Base-by-base conservation (phyloP, 2,329 filamentous ascomycete species). In the Samsoniella hepiali region DNA sequence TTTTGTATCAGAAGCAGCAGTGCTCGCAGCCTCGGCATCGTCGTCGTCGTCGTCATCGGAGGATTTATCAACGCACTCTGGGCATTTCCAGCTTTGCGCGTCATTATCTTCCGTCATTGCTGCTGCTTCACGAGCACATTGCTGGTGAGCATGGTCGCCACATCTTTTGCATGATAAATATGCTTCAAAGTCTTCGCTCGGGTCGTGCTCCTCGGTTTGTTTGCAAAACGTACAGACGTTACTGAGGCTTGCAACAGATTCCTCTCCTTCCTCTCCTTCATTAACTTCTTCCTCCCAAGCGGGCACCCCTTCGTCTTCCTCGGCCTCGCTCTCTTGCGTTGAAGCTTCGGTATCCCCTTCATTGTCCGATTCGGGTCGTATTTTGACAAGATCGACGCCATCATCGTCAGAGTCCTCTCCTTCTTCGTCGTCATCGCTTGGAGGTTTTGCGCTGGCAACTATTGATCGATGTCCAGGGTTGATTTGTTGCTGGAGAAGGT, bases 161-260 rank as follows among this genome's bases (percentile, higher is more conserved):
- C 94, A 98, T 67, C 86, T 82, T 65, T 81, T 81, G 75, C 94
- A 97, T 59, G 88, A 80, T 65, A 97, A 80, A 73, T 89, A 92
- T 64, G 88, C 82, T 74, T 95, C 92, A 70, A 89, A 95, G 67
- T 93, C 91, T 68, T 91, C 90, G 67, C 85, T 88, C 1, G 91
- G 91, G 69, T 94, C 91, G 67, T 94, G 83, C 62, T 95, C 90
- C 76, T 96, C 91, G 67, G 91, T 88, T 73, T 91, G 84, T 63
- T 88, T 87, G 77, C 93, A 97, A 71, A 94, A 96, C 67, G 92
- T 90, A 77, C 75, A 81, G 60, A 72, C 68, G 53, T 76, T 78
- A 59, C 63, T 86, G 84, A 2, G 80, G 82, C 34, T 50, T 17
- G 53, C 44, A n/a, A 49, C 53, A 22, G 60, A 63, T 7, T 56